These are phyloP conservation scores for Ceratobasidium sp. DNA, from an alignment of 1,284 basidiomycete species.

Conservation along the genomic window DNA sequence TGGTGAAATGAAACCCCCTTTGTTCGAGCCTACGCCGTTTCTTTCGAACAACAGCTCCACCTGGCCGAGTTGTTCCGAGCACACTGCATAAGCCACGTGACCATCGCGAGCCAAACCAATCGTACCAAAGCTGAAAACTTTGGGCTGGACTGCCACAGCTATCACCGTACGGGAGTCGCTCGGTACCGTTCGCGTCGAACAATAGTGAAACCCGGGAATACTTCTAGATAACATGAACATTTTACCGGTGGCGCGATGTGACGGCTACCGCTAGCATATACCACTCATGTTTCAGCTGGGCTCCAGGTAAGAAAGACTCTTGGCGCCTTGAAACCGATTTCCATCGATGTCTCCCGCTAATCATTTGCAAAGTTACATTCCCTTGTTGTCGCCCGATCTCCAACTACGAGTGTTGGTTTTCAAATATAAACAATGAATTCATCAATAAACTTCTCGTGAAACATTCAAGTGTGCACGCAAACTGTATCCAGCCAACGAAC, in stretches of 20 bases:
- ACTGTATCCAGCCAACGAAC: not conserved
- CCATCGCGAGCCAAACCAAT: conserved; percentile 17
- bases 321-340: no score
- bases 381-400: not conserved
- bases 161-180: not conserved
- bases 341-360: not conserved
- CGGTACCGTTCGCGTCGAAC: not conserved
- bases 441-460: not conserved
- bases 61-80: conserved; percentile 10
- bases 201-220: no score
- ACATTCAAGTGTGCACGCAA: not conserved
- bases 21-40: not conserved
- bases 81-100: conserved; percentile 9
- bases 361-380: not conserved
- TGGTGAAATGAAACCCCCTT: conserved; percentile 10
- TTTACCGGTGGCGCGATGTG: conserved; percentile 7
- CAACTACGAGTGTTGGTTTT: not conserved
- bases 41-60: not conserved
- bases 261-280: conserved; percentile 25
- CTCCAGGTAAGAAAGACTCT: not conserved
- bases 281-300: not conserved
- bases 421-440: conserved; percentile 7
- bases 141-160: no score
- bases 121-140: not conserved
- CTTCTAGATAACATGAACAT: not conserved